Evolutionary conservation across 2,329 filamentous ascomycete species (phyloP), one percentile per base, ranked within the genome.

Genomic region (Teratosphaeria zuluensis): DNA sequence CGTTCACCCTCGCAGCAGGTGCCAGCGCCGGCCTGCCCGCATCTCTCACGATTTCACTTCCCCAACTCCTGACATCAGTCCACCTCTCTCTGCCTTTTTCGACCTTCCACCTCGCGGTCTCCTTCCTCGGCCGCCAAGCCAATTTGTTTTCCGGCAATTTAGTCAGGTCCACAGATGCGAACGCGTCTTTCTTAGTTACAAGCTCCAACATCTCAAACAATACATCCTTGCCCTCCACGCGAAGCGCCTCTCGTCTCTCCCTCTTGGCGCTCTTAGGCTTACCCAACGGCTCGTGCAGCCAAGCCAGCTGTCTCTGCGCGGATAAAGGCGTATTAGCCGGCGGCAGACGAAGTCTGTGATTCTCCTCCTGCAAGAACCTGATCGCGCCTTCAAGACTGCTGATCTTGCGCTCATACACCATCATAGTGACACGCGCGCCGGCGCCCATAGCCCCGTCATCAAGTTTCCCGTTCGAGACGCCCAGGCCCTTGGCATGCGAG

Each of bases 341-440:
- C 8, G 69, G 77, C 54, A 83, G 72, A 19, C 86, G 80, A 0
- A 84, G 82, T 3, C 84, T 81, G 51, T 80, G 77, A 71, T 84
- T 88, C 66, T 89, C 86, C 63, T 87, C 82, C 30, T 85, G 80
- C 32, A 90, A 77, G 70, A 84, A 88, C 11, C 84, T 80, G 53
- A 89, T 83, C 1, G 86, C 84, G 1, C 82, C 80, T 68, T 89
- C 63, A 80, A 58, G 88, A 72, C 64, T 78, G 79, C 58, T 78
- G 79, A 66, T 91, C 85, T 60, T 92, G 86, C 64, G 80, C 80
- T 71, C 86, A 84, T 64, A 92, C 81, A 9, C 78, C 77, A 64
- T 91, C 87, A 70, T 61, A 75, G 91, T 85, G 72, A 92, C 87
- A 56, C 85, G 82, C 31, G 85, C 84, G 1, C 84, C 88, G 4